Conservation (phyloP, 176 grass and related monocot genomes). For the Paspalum vaginatum region DNA sequence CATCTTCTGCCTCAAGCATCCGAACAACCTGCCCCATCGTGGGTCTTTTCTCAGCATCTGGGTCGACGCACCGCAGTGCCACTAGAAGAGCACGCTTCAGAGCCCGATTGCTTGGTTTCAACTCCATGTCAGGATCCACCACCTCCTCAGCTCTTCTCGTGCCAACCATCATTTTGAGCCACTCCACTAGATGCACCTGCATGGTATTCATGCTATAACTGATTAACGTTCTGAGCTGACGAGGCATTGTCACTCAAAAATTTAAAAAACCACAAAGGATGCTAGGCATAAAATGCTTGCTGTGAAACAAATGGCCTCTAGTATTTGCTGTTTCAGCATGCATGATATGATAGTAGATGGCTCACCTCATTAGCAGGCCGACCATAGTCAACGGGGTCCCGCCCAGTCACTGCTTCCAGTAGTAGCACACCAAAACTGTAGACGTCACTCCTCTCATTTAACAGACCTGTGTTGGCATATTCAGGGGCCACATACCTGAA, state of each 20-base stretch:
- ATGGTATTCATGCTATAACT: background rate
- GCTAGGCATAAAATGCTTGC: background rate
- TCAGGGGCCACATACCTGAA: conserved; percentile 48
- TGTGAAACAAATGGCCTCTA: background rate
- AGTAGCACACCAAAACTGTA: conserved; percentile 52
- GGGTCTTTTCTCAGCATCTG: conserved; percentile 37
- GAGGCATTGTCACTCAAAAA: background rate
- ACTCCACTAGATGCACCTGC: conserved; percentile 49
- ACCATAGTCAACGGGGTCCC: conserved; percentile 38
- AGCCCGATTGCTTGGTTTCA: conserved; percentile 30
- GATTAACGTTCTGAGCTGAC: background rate
- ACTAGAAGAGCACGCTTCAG: conserved; percentile 38
- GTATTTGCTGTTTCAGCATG: background rate
- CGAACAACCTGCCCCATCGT: conserved; percentile 38
- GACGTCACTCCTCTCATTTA: conserved; percentile 52
- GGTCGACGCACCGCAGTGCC: conserved; percentile 33
- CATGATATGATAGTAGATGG: conserved; percentile 14
- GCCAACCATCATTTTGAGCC: conserved; percentile 43
- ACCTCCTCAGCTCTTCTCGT: conserved; percentile 34
- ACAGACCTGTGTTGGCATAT: conserved; percentile 51
- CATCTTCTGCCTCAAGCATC: conserved; percentile 35
- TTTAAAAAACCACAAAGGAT: background rate
- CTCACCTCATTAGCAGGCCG: conserved; percentile 41
- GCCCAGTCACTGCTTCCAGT: conserved; percentile 35
- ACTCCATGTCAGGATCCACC: conserved; percentile 39